A percentile compares a stretch with the other conserved stretches of the same genome.
phyloP scores from a whole-genome alignment of 805 yeast species.

The Clavispora carvajalis region DNA sequence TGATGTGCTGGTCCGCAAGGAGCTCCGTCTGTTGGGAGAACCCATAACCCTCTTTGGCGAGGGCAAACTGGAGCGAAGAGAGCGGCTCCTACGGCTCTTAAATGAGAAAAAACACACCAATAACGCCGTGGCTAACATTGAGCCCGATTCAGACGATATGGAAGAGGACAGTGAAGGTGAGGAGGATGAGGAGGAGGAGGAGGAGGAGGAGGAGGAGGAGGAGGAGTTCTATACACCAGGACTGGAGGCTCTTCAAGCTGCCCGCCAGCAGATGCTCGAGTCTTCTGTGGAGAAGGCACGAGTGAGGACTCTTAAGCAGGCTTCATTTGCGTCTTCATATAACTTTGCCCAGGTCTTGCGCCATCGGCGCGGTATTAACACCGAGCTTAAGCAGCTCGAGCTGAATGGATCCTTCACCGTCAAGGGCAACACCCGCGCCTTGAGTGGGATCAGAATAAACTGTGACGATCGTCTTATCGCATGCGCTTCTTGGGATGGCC shows the following conservation, averaged over 20 bases:
- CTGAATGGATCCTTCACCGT: constrained; percentile 66
- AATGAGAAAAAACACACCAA: constrained; percentile 20
- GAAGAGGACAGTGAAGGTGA: constrained; percentile 26
- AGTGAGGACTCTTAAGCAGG: constrained; percentile 34
- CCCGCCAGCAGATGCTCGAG: constrained; percentile 48
- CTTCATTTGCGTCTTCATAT: constrained; percentile 18
- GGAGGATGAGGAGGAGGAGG: constrained; percentile 61
- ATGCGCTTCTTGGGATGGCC: constrained; percentile 84
- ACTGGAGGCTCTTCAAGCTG: constrained; percentile 41
- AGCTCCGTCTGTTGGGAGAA: constrained; percentile 46
- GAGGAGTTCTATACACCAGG: constrained; percentile 90
- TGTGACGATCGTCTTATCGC: constrained; percentile 40
- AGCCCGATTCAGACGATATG: constrained; percentile 8
- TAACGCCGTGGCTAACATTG: constrained; percentile 1
- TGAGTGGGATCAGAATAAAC: constrained; percentile 52
- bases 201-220: constrained; percentile 53
- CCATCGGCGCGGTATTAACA: constrained; percentile 40
- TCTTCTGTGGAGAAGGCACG: constrained; percentile 46
- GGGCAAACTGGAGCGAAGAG: constrained; percentile 54
- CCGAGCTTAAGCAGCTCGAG: constrained; percentile 30
- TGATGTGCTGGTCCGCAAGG: constrained; percentile 55
- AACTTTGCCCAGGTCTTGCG: constrained; percentile 41
- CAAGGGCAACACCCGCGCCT: constrained; percentile 54
- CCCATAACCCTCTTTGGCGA: constrained; percentile 59
- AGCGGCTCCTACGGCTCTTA: constrained; percentile 47